Evolutionary conservation across 805 yeast genomes (phyloP).

Genomic region (Ogataea pilisensis): DNA sequence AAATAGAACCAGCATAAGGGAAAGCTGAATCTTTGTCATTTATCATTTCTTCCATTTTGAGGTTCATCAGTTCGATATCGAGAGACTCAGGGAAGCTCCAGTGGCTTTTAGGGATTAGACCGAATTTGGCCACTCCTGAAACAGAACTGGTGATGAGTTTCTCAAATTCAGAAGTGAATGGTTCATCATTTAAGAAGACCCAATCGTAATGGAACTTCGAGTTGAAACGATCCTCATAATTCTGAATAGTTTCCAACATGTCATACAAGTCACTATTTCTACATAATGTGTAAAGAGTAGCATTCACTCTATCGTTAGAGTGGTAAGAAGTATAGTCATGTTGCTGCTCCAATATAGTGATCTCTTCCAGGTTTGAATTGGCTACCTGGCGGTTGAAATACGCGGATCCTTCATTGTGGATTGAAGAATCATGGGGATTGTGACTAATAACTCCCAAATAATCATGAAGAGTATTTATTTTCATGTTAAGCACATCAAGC

Average conservation of each 20-base stretch:
- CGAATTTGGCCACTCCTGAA: constrained; percentile 63
- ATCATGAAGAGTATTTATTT: not conserved
- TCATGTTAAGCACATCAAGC: not conserved
- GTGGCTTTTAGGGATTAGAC: constrained; percentile 52
- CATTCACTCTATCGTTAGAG: constrained; percentile 37
- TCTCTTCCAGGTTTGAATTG: not conserved
- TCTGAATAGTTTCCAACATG: constrained; percentile 55
- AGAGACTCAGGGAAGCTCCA: constrained; percentile 63
- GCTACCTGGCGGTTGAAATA: not conserved
- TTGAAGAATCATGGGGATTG: too few species aligned
- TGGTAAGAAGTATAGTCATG: too few species aligned
- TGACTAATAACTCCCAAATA: too few species aligned
- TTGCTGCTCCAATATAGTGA: too few species aligned
- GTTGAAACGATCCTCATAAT: constrained; percentile 67
- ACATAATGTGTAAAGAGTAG: constrained; percentile 67
- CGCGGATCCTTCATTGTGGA: too few species aligned
- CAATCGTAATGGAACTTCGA: constrained; percentile 62
- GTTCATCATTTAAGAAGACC: constrained; percentile 72
- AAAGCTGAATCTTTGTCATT: constrained; percentile 35
- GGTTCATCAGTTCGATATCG: constrained; percentile 16
- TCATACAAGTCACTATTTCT: constrained; percentile 60
- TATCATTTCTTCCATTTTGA: constrained; percentile 12
- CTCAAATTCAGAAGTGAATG: constrained; percentile 55
- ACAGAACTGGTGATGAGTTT: constrained; percentile 43
- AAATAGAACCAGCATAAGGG: constrained; percentile 57